Evolutionary conservation across 1,139 yeast genomes (phyloP).

Genomic region (Yamadazyma siamensis): DNA sequence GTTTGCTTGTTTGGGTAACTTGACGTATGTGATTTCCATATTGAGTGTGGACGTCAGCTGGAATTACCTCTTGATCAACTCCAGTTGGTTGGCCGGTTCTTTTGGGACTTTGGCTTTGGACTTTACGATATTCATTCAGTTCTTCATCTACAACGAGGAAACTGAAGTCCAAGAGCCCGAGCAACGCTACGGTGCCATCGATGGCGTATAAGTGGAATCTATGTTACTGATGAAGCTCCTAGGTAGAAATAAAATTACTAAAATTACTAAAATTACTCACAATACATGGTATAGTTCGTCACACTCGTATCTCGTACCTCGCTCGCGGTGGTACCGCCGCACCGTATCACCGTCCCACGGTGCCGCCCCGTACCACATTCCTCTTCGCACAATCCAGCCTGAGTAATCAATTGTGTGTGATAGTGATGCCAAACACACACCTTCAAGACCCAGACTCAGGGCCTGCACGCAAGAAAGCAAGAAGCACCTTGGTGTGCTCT

Average conservation of each 20-base stretch:
- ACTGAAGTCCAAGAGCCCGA: slow-evolving; percentile 3
- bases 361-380: too few relatives aligned
- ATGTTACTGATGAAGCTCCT: too few relatives aligned
- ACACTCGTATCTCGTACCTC: too few relatives aligned
- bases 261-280: too few relatives aligned
- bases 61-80: slow-evolving; percentile 71
- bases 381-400: too few relatives aligned
- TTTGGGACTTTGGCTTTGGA: slow-evolving; percentile 85
- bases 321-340: too few relatives aligned
- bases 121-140: slow-evolving; percentile 80
- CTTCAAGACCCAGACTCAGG: too few relatives aligned
- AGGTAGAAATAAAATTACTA: too few relatives aligned
- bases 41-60: slow-evolving; percentile 69
- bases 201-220: slow-evolving; percentile 1
- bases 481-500: slow-evolving; percentile 34
- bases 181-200: slow-evolving; percentile 6
- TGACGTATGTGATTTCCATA: slow-evolving; percentile 84
- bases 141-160: slow-evolving; percentile 66
- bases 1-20: slow-evolving; percentile 89
- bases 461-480: slow-evolving; percentile 20
- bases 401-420: too few relatives aligned
- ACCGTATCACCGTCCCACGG: too few relatives aligned
- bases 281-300: too few relatives aligned
- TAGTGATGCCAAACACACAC: too few relatives aligned
- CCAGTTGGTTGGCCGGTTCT: slow-evolving; percentile 92